Evolutionary conservation across 106 monocot genomes (phyloP), one percentile per base, ranked within the genome.

Genomic region (Xerophyta viscosa): DNA sequence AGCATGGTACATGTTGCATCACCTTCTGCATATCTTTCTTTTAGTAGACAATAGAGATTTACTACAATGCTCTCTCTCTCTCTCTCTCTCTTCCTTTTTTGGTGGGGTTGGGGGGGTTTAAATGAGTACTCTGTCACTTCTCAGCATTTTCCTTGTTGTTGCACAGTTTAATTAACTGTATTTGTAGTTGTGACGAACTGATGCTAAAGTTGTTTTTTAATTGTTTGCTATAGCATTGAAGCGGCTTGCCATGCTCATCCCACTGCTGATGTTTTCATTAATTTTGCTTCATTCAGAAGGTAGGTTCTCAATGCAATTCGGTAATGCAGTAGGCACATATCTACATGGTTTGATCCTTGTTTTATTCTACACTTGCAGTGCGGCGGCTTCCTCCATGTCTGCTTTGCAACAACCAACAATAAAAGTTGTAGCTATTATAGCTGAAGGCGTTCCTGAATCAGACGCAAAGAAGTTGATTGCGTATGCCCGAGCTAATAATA

Each of bases 271-370:
- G 96, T 96, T 59, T 96, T 96, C 37, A 96, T 89, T 59, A 96
- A 96, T 73, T 88, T 96, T 66, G 94, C 94, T 37, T 96, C 94
- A 55, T 96, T 78, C 58, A 81, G 94, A 59, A 96, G 94, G 94
- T 88, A 42, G 66, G 31, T 2, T 2, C 46, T 30, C 39, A 41
- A 19, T 48, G 47, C 20, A 9, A 24, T 33, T 54, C 29, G 36
- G 19, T 29, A 13, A 3, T 21, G 1, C 0, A 17, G 54, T 31
- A n/a, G n/a, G n/a, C n/a, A n/a, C n/a, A n/a, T n/a, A n/a, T n/a
- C n/a, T n/a, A n/a, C n/a, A n/a, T n/a, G n/a, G n/a, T n/a, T n/a
- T n/a, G n/a, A 41, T 27, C 2, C 26, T 4, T 54, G 15, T 56
- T 13, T 50, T 13, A 64, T 74, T 68, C 27, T 50, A 27, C n/a